Percentiles rank a stretch among this genome's conserved stretches.
These are phyloP conservation scores for Adansonia madagascariensis DNA, from an alignment of 441 rosid species.

Conservation along the genomic window DNA sequence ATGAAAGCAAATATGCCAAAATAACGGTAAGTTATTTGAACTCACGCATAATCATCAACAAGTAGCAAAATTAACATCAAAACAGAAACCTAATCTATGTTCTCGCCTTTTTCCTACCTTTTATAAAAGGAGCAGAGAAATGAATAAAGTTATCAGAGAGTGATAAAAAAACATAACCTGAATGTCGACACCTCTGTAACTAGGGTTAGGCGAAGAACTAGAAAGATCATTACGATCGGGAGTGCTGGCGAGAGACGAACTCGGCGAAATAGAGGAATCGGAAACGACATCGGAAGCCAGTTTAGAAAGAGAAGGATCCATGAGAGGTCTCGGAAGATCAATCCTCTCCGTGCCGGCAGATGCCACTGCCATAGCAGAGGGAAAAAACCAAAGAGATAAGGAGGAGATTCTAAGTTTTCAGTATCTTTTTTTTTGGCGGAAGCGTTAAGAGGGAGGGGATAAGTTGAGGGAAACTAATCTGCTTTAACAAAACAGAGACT, in stretches of 20 bases:
- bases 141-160: background rate
- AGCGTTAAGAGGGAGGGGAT: slow-evolving; percentile 23
- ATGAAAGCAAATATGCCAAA: background rate
- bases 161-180: slow-evolving; percentile 45
- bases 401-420: slow-evolving; percentile 26
- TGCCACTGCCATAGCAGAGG: slow-evolving; percentile 53
- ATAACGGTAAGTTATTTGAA: background rate
- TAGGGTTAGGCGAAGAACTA: slow-evolving; percentile 52
- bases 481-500: slow-evolving; percentile 28
- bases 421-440: background rate
- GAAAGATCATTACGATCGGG: slow-evolving; percentile 59
- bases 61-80: background rate
- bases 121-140: background rate
- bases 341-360: slow-evolving; percentile 44
- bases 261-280: slow-evolving; percentile 41
- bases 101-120: slow-evolving; percentile 1
- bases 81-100: slow-evolving; percentile 1
- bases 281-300: slow-evolving; percentile 41
- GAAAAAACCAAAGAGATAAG: slow-evolving; percentile 13
- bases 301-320: slow-evolving; percentile 47
- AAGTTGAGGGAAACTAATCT: slow-evolving; percentile 34
- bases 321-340: slow-evolving; percentile 31
- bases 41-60: background rate
- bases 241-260: slow-evolving; percentile 42
- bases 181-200: slow-evolving; percentile 46